Evolutionary conservation across 179 eudicot genomes (phyloP), one percentile per base, ranked within the genome.

Genomic region (Nepenthes alata): DNA sequence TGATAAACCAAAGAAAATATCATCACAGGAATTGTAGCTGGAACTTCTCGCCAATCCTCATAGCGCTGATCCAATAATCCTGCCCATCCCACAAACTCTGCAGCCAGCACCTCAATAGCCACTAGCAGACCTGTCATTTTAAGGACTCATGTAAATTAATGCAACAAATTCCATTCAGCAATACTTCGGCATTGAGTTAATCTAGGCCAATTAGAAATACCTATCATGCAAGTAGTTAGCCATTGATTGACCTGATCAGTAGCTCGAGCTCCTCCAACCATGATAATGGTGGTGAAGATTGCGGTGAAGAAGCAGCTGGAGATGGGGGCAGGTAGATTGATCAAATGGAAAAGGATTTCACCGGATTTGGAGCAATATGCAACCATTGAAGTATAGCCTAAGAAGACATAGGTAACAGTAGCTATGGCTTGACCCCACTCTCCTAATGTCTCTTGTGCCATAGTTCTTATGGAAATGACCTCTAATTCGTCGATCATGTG

Each of bases 391-490:
- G 82, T 74, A 71, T 84, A 84, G 36, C 82, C 86, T 59, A 79
- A 69, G 78, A 84, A 79, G 14, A 84, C 74, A 49, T 81, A 84
- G 57, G 78, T 73, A n/a, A 69, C n/a, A n/a, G 86, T 77, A 8
- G 81, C 82, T 7, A 84, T 14, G 50, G 62, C 53, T 59, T 80
- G 84, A 61, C 86, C 89, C 74, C 75, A 77, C 62, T 81, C 82
- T 56, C 89, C 89, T 45, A 81, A 60, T 47, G 89, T 81, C 71
- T 84, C 86, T 73, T 84, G 78, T 7, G 84, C 86, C 89, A 84
- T 84, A 35, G 84, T 84, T 62, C 84, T 73, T 3, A 84, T 75
- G 44, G 89, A 84, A 55, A 84, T 75, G 14, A 73, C 75, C 74
- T 79, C 78, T 51, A 78, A 52, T 36, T 69, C 78, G n/a, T 48